Conservation (phyloP, 2,329 filamentous ascomycete genomes). For the Diaporthe longicolla region DNA sequence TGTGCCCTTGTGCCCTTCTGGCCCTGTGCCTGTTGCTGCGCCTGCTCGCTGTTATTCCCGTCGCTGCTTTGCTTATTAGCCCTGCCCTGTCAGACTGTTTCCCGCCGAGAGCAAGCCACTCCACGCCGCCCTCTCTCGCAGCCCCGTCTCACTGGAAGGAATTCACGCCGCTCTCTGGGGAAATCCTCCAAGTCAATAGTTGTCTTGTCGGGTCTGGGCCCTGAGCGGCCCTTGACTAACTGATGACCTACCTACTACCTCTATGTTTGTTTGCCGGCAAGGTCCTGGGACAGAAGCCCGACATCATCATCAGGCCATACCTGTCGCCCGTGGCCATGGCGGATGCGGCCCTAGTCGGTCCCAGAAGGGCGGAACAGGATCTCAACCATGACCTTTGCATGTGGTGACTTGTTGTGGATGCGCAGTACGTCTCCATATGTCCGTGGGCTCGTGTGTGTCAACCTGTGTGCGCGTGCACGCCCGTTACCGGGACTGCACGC, state of each 20-base stretch:
- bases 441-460: not conserved
- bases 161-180: constrained; percentile 11
- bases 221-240: not conserved
- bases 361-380: not conserved
- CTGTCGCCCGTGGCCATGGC: not conserved
- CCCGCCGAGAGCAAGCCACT: constrained; percentile 12
- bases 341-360: no score
- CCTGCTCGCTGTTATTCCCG: not conserved
- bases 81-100: constrained; percentile 9
- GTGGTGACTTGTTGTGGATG: not conserved
- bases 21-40: constrained; percentile 3
- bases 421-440: not conserved
- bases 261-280: not conserved
- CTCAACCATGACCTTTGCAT: not conserved
- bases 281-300: not conserved
- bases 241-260: constrained; percentile 20
- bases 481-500: not conserved
- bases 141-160: constrained; percentile 31
- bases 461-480: not conserved
- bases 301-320: constrained; percentile 1
- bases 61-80: constrained; percentile 15
- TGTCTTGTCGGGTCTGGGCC: constrained; percentile 10
- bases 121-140: constrained; percentile 8
- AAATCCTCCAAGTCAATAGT: constrained; percentile 21
- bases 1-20: not conserved